phyloP scores from a whole-genome alignment of 169 alveolate genomes.

The Eimeria nieschulzi region DNA sequence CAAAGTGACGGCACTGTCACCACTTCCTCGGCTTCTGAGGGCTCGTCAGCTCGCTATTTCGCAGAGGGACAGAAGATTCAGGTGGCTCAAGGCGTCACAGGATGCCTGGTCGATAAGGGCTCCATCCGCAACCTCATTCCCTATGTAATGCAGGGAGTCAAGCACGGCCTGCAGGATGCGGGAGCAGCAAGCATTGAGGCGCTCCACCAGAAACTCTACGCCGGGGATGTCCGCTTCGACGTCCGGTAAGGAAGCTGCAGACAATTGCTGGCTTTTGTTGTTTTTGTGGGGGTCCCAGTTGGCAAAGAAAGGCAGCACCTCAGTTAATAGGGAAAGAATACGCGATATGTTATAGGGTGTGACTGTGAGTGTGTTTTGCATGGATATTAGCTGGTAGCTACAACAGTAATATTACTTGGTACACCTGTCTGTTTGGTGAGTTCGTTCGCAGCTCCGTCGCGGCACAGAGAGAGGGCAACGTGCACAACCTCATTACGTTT shows the following conservation, averaged over 20 bases:
- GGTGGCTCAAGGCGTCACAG: conserved; percentile 91
- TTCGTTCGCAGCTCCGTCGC: conserved; percentile 77
- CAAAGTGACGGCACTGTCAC: conserved; percentile 42
- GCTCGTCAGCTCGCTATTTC: conserved; percentile 81
- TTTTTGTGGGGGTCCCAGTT: background rate
- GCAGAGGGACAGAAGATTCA: conserved; percentile 81
- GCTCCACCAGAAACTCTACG: conserved; percentile 58
- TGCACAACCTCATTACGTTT: conserved; percentile 76
- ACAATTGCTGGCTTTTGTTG: background rate
- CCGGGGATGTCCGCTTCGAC: conserved; percentile 73
- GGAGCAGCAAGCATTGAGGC: conserved; percentile 65
- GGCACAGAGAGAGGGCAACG: conserved; percentile 83
- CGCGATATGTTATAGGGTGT: background rate
- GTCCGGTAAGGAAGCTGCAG: conserved; percentile 65
- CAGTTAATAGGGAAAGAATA: background rate
- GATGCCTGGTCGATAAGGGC: conserved; percentile 90
- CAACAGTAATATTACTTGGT: too few relatives aligned
- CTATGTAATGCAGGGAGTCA: conserved; percentile 83
- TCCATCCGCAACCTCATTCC: conserved; percentile 87
- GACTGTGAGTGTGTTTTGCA: background rate
- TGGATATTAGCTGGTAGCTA: background rate
- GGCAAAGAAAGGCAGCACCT: background rate
- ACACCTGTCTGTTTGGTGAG: too few relatives aligned
- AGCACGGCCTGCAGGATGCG: conserved; percentile 77
- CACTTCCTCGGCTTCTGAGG: conserved; percentile 30